Evolutionary conservation across 768 basidiomycete genomes (phyloP).

Genomic region (Leucocoprinus leucothites): DNA sequence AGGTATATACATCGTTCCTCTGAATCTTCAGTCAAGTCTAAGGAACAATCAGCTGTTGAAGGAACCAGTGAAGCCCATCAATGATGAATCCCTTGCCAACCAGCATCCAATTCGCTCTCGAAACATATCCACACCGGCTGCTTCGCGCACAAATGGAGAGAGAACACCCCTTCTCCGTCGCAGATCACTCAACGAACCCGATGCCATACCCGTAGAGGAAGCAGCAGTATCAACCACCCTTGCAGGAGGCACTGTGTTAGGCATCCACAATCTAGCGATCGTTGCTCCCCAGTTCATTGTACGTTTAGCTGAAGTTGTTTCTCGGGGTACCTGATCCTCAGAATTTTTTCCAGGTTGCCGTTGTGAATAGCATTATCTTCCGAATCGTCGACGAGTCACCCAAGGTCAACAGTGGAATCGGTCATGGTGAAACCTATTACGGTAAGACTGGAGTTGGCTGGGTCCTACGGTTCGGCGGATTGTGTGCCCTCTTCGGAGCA

Average conservation of each 20-base stretch:
- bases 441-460: constrained; percentile 92
- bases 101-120: constrained; percentile 50
- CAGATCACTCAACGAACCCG: constrained; percentile 52
- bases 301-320: constrained; percentile 27
- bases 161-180: constrained; percentile 59
- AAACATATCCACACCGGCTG: constrained; percentile 47
- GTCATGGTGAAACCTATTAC: constrained; percentile 54
- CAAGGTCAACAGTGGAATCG: constrained; percentile 30
- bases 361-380: constrained; percentile 88
- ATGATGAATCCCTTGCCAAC: constrained; percentile 17
- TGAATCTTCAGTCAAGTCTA: neutral
- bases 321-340: constrained; percentile 11
- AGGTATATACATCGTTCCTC: constrained; percentile 44
- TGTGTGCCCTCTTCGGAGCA: constrained; percentile 84
- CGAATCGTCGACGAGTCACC: constrained; percentile 63
- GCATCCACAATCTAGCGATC: constrained; percentile 93
- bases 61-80: constrained; percentile 49
- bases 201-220: constrained; percentile 34
- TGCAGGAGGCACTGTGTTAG: constrained; percentile 88
- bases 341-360: constrained; percentile 57
- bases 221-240: constrained; percentile 44
- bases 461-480: constrained; percentile 90
- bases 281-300: constrained; percentile 95
- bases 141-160: constrained; percentile 35
- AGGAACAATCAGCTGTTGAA: constrained; percentile 56